These are phyloP conservation scores for Lotus japonicus DNA, from an alignment of 306 rosid species.

Conservation along the genomic window DNA sequence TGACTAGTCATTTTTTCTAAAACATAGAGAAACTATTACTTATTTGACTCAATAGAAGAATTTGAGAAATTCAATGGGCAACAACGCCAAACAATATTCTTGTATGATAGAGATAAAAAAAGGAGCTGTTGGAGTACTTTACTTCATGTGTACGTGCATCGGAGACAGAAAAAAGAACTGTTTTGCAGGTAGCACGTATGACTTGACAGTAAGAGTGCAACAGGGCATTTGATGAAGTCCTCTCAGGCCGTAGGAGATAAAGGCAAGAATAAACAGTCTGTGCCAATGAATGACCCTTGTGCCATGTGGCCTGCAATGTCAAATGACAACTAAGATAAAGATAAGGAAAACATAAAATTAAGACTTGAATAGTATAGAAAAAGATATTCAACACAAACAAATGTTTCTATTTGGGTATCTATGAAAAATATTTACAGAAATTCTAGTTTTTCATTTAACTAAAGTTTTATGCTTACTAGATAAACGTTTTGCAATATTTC, in stretches of 20 bases:
- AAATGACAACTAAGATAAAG: slow-evolving; percentile 26
- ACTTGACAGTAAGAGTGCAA: slow-evolving; percentile 83
- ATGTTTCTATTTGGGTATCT: not conserved
- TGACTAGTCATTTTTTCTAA: not conserved
- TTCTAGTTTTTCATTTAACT: not conserved
- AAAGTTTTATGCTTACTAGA: not conserved
- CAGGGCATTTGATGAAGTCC: slow-evolving; percentile 78
- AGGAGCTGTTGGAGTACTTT: slow-evolving; percentile 71
- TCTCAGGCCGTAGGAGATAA: slow-evolving; percentile 82
- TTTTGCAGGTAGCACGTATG: slow-evolving; percentile 81
- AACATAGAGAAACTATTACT: not conserved
- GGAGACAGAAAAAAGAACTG: slow-evolving; percentile 72
- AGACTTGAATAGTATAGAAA: not conserved
- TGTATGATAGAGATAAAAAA: not conserved
- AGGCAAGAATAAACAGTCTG: slow-evolving; percentile 97
- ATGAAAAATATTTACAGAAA: not conserved
- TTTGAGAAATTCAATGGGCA: not conserved
- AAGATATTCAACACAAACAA: not conserved
- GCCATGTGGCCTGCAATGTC: slow-evolving; percentile 95
- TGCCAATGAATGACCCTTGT: slow-evolving; percentile 96
- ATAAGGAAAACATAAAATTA: slow-evolving; percentile 4
- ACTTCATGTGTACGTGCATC: slow-evolving; percentile 99
- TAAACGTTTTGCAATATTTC: not conserved
- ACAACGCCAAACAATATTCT: not conserved
- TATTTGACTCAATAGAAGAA: slow-evolving; percentile 2